Base-by-base conservation (phyloP, 2,329 filamentous ascomycete genomes). In the Colletotrichum liriopes region DNA sequence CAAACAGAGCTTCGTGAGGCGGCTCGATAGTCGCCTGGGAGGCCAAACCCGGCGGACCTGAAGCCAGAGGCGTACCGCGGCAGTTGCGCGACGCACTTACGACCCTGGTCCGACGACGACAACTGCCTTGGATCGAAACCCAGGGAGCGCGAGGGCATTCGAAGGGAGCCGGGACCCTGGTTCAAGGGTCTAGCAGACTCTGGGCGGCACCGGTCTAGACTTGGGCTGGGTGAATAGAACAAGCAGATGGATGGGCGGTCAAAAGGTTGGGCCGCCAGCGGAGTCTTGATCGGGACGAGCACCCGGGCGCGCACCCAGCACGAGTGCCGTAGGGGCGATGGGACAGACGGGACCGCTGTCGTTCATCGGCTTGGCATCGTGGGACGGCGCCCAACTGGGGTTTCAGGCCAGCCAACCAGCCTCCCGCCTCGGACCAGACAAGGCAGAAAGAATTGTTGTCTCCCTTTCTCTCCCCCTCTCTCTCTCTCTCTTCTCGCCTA, bases 31-130 rank as follows among this genome's bases (percentile, higher is more conserved):
- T 8, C 54, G 41, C 2, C 63, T 59, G 63, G 59, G 32, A 78
- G 79, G 56, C 82, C 81, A 41, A 82, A 78, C 61, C 83, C 80
- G 20, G 82, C 81, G 73, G 82, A n/a, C 51, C 9, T 52, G 8
- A 62, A 16, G 23, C 39, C 35, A 45, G 59, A 59, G n/a, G 52
- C 43, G 18, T 58, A 7, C 29, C 41, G 51, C 65, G 58, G 69
- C 39, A 63, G 51, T 55, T 41, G 32, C 29, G 65, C 18, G n/a
- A 47, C 32, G 26, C 20, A 20, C 41, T 45, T 18, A 59, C 45
- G 45, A n/a, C 45, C n/a, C 59, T 43, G 29, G 45, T 49, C 35
- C n/a, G 39, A 39, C 23, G n/a, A 45, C 5, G 51, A 32, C 18
- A 47, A 70, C 52, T 49, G 29, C 59, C 69, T 72, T 72, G 52